Evolutionary conservation across 768 basidiomycete genomes (phyloP).

Genomic region (Xerocomellus chrysenteron): DNA sequence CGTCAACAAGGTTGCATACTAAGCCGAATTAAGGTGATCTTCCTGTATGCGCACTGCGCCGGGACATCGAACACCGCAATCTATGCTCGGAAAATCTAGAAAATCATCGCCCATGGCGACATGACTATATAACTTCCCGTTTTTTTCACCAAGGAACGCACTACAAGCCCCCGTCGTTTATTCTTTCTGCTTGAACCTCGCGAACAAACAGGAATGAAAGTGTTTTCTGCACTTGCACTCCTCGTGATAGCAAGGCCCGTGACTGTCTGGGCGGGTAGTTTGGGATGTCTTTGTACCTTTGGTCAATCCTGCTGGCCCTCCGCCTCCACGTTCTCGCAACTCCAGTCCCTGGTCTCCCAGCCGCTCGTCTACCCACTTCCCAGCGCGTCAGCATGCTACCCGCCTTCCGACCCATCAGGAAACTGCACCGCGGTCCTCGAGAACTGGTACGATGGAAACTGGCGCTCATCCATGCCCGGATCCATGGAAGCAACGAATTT

Average conservation of each 20-base stretch:
- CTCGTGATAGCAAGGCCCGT: neutral
- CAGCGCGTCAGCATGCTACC: constrained; percentile 20
- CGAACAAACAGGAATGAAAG: neutral
- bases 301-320: constrained; percentile 20
- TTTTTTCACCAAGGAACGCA: too few species aligned
- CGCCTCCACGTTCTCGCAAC: constrained; percentile 10
- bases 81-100: too few species aligned
- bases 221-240: neutral
- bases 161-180: too few species aligned
- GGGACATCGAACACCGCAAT: too few species aligned
- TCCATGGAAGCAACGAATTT: constrained; percentile 38
- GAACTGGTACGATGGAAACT: constrained; percentile 35
- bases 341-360: constrained; percentile 17
- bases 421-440: constrained; percentile 36
- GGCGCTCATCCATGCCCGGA: constrained; percentile 43
- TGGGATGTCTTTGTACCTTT: constrained; percentile 18
- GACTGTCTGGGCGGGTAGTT: neutral
- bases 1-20: too few species aligned
- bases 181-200: neutral
- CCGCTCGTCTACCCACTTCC: constrained; percentile 16
- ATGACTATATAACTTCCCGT: too few species aligned
- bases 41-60: too few species aligned
- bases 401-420: constrained; percentile 26
- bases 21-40: too few species aligned
- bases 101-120: too few species aligned